These are phyloP conservation scores for Flaveria ramosissima DNA, from an alignment of 129 eudicot genomes.

Conservation along the genomic window DNA sequence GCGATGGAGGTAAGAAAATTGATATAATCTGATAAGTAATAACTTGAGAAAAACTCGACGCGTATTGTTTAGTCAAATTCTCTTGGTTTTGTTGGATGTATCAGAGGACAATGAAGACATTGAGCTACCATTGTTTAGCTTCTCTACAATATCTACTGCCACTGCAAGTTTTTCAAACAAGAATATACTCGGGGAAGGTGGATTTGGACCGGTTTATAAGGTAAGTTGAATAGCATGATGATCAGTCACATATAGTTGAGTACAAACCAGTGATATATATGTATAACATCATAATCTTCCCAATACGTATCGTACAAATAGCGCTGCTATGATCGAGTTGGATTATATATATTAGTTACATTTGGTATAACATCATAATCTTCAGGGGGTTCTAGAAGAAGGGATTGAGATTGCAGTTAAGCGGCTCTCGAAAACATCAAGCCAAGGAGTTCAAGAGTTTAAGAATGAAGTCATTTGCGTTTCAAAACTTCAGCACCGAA, in stretches of 20 bases:
- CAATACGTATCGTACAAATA: too few species aligned
- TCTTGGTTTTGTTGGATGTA: background rate
- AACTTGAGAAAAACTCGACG: background rate
- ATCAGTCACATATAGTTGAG: background rate
- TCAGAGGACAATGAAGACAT: conserved; percentile 6
- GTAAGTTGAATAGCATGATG: background rate
- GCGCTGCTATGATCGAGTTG: too few species aligned
- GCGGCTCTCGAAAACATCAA: conserved; percentile 8
- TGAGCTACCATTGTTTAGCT: conserved; percentile 26
- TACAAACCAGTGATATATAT: background rate
- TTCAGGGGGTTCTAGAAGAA: conserved; percentile 22
- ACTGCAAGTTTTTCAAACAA: conserved; percentile 26
- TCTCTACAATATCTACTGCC: conserved; percentile 24
- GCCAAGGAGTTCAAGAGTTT: conserved; percentile 21
- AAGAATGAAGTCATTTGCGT: conserved; percentile 25
- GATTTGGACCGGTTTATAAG: conserved; percentile 41
- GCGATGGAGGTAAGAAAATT: conserved; percentile 16
- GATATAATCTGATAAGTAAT: background rate
- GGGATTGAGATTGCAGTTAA: conserved; percentile 22
- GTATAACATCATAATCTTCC: background rate
- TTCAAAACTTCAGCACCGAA: conserved; percentile 24
- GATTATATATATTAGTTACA: too few species aligned
- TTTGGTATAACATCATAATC: background rate
- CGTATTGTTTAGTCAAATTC: background rate
- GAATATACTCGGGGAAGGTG: conserved; percentile 34